phyloP scores from a whole-genome alignment of 2,329 filamentous ascomycete species.

The Pseudopithomyces maydicus region DNA sequence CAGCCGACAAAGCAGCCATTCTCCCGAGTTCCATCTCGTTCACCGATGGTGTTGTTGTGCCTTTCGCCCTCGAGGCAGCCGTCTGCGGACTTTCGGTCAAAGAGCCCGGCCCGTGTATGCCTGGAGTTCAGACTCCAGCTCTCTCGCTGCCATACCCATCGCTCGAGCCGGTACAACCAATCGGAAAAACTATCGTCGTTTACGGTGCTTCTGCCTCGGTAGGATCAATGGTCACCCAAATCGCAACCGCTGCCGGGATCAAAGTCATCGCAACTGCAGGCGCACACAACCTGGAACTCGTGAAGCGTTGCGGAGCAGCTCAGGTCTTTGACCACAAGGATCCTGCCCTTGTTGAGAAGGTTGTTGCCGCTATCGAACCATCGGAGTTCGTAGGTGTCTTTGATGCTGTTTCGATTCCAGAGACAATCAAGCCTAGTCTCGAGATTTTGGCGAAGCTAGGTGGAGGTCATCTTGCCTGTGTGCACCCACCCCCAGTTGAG shows the following conservation, averaged over 20 bases:
- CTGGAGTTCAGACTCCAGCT: constrained; percentile 27
- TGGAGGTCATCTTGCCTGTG: constrained; percentile 43
- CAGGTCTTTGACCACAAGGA: constrained; percentile 35
- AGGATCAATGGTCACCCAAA: constrained; percentile 49
- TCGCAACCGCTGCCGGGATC: constrained; percentile 47
- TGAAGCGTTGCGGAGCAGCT: constrained; percentile 26
- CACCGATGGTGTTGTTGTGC: constrained; percentile 47
- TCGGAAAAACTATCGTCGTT: constrained; percentile 48
- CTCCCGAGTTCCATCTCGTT: constrained; percentile 48
- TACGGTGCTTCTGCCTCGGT: constrained; percentile 54
- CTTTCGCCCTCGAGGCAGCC: constrained; percentile 49
- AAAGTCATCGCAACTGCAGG: constrained; percentile 46
- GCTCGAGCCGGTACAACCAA: constrained; percentile 22
- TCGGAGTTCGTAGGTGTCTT: constrained; percentile 47
- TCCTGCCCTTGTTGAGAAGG: constrained; percentile 38
- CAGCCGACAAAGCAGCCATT: constrained; percentile 44
- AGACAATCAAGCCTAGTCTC: constrained; percentile 24
- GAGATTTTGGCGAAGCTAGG: constrained; percentile 32
- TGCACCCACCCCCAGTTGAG: constrained; percentile 40
- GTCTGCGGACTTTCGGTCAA: constrained; percentile 47
- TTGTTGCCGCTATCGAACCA: constrained; percentile 41
- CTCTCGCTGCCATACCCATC: constrained; percentile 47
- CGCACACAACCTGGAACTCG: constrained; percentile 24
- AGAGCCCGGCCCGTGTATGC: constrained; percentile 23
- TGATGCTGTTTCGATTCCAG: constrained; percentile 37